Evolutionary conservation across 257 asterid genomes (phyloP).

Genomic region (Gardenia jasminoides): DNA sequence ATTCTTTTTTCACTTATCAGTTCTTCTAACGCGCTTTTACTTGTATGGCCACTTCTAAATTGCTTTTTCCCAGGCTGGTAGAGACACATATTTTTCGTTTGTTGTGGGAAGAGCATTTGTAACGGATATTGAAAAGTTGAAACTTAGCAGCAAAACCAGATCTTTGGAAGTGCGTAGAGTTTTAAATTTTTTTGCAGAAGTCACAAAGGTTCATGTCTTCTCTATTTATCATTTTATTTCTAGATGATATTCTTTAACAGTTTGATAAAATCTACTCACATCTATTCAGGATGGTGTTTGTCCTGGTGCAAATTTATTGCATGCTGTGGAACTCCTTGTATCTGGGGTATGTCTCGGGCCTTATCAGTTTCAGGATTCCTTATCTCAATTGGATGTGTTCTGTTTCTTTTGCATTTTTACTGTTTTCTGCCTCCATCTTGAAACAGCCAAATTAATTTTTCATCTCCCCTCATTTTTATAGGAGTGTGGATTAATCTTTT

Average conservation of each 20-base stretch:
- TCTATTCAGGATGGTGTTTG: slow-evolving; percentile 75
- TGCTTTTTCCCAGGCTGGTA: slow-evolving; percentile 74
- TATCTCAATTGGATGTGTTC: slow-evolving; percentile 7
- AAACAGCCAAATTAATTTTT: background rate
- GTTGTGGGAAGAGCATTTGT: slow-evolving; percentile 99
- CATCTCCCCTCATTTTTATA: background rate
- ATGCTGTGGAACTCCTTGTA: slow-evolving; percentile 91
- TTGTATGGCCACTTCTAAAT: slow-evolving; percentile 18
- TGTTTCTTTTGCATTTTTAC: background rate
- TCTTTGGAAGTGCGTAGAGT: slow-evolving; percentile 86
- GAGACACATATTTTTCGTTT: slow-evolving; percentile 97
- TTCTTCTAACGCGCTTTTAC: background rate
- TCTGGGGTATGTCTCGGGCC: slow-evolving; percentile 68
- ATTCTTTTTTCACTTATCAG: background rate
- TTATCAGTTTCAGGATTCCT: slow-evolving; percentile 16
- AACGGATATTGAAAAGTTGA: slow-evolving; percentile 94
- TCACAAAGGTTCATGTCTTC: slow-evolving; percentile 59
- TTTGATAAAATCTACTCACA: slow-evolving; percentile 21
- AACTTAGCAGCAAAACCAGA: slow-evolving; percentile 89
- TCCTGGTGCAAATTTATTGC: slow-evolving; percentile 89
- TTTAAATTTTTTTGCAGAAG: slow-evolving; percentile 71
- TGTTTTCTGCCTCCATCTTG: background rate
- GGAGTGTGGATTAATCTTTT: background rate
- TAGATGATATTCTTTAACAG: background rate
- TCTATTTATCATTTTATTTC: slow-evolving; percentile 11